Evolutionary conservation across 2,329 filamentous ascomycete genomes (phyloP).

Genomic region (Aspergillus sojae): DNA sequence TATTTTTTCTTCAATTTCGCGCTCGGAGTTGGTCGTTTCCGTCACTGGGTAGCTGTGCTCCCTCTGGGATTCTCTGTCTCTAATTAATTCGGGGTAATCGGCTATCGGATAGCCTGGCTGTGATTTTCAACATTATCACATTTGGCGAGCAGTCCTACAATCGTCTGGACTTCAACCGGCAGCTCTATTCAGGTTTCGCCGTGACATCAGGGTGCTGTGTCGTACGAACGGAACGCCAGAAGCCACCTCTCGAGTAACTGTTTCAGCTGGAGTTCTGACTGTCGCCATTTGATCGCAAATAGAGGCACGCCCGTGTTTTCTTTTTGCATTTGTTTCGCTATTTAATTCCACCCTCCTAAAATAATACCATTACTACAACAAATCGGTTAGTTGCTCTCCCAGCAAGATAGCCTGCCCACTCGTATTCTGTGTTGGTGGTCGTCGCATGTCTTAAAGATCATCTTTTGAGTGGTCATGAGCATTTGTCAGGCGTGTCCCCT

Average conservation of each 20-base stretch:
- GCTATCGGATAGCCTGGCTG: background rate
- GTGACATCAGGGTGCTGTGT: background rate
- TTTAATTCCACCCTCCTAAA: background rate
- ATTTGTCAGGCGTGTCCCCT: slow-evolving; percentile 17
- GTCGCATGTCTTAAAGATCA: slow-evolving; percentile 17
- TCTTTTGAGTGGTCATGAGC: slow-evolving; percentile 12
- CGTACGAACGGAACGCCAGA: slow-evolving; percentile 1
- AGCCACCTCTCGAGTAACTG: slow-evolving; percentile 1
- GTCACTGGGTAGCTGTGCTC: background rate
- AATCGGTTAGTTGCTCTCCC: slow-evolving; percentile 3
- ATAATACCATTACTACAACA: background rate
- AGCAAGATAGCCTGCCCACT: slow-evolving; percentile 3
- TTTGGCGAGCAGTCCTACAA: background rate
- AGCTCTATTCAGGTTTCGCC: slow-evolving; percentile 1
- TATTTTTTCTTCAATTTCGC: background rate
- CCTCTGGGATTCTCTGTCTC: background rate
- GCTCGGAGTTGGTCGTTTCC: background rate
- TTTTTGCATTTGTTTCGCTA: background rate
- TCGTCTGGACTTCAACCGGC: background rate
- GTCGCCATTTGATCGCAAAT: background rate
- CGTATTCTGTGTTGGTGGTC: slow-evolving; percentile 1
- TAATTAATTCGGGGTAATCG: background rate
- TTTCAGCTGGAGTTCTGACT: background rate
- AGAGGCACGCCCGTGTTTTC: slow-evolving; percentile 3
- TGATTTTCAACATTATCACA: background rate